Base-by-base conservation (phyloP, 345 rosid genomes). In the Pistacia integerrima region DNA sequence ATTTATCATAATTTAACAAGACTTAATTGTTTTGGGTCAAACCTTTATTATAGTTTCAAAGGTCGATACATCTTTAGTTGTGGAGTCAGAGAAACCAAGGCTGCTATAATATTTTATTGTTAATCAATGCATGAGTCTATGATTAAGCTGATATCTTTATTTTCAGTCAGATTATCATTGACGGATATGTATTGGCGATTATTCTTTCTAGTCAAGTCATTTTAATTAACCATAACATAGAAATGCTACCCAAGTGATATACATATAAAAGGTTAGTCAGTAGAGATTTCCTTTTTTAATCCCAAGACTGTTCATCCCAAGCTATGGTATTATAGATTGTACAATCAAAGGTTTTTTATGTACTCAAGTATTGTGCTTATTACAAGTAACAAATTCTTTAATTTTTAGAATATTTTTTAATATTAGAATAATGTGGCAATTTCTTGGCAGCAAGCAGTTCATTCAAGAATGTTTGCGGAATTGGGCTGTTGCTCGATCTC, bases 391-490 rank as follows among this genome's bases (percentile, higher is more conserved):
- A 48, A 44, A 70, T 62, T 14, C 49, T 68, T 55, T 38, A 38
- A 41, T 4, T 52, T 22, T 60, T 63, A 12, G 58, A 59, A 18
- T n/a, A 48, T 56, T 49, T 3, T 57, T 70, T 5, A n/a, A 22
- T 33, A 65, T 64, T 58, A 46, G 59, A 71, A 59, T 79, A 22
- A 58, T 80, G 16, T 62, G 62, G 13, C 36, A 66, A 25, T 69
- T 76, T 73, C 73, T 74, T 86, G 11, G 81, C 85, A 96, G 99
- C 82, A 84, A 82, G 75, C 85, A 84, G 78, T 79, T 84, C 64
- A 87, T 94, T 57, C 82, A 88, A 79, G 88, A 89, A 85, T 82
- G 88, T 55, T 85, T 93, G 79, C 78, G 92, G 76, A 91, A 87
- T 69, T 76, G 85, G 86, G 97, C 94, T 17, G 78, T 96, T 74